phyloP scores from a whole-genome alignment of 495 filamentous ascomycete species.

The Aspergillus homomorphus region DNA sequence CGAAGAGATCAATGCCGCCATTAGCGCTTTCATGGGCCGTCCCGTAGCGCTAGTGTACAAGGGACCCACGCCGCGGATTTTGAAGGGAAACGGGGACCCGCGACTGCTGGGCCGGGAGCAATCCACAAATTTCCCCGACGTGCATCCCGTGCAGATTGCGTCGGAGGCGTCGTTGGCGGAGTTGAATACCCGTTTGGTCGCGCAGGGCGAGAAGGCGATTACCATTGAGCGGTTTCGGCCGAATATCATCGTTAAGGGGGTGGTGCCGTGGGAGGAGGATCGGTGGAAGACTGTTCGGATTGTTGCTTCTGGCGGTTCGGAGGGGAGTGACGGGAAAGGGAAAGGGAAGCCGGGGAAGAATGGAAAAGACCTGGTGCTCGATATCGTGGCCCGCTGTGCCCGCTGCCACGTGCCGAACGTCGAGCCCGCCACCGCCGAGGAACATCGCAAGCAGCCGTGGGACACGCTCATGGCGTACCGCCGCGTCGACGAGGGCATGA shows the following conservation, averaged over 20 bases:
- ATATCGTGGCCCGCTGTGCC: slow-evolving; percentile 68
- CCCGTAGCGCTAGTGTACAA: slow-evolving; percentile 40
- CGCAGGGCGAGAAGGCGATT: slow-evolving; percentile 28
- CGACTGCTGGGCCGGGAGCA: slow-evolving; percentile 37
- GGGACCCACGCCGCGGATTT: slow-evolving; percentile 39
- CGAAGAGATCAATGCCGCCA: slow-evolving; percentile 29
- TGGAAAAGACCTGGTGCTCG: slow-evolving; percentile 32
- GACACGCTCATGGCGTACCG: slow-evolving; percentile 67
- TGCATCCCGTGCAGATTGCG: slow-evolving; percentile 47
- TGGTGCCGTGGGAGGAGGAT: slow-evolving; percentile 69
- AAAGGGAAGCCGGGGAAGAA: background rate
- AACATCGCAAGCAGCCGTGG: slow-evolving; percentile 73
- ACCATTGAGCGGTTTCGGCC: slow-evolving; percentile 69
- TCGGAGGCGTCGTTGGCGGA: slow-evolving; percentile 50
- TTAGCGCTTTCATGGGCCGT: slow-evolving; percentile 34
- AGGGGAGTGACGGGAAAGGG: slow-evolving; percentile 26
- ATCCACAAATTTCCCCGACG: slow-evolving; percentile 39
- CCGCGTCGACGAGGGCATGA: slow-evolving; percentile 70
- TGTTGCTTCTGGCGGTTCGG: slow-evolving; percentile 21
- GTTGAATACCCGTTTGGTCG: slow-evolving; percentile 30
- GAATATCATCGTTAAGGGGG: slow-evolving; percentile 73
- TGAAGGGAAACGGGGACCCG: slow-evolving; percentile 39
- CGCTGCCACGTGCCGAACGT: slow-evolving; percentile 88
- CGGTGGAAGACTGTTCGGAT: slow-evolving; percentile 75
- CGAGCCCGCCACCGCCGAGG: slow-evolving; percentile 65